These are phyloP conservation scores for Fraxinus dipetala DNA, from an alignment of 305 asterid genomes.

Conservation along the genomic window DNA sequence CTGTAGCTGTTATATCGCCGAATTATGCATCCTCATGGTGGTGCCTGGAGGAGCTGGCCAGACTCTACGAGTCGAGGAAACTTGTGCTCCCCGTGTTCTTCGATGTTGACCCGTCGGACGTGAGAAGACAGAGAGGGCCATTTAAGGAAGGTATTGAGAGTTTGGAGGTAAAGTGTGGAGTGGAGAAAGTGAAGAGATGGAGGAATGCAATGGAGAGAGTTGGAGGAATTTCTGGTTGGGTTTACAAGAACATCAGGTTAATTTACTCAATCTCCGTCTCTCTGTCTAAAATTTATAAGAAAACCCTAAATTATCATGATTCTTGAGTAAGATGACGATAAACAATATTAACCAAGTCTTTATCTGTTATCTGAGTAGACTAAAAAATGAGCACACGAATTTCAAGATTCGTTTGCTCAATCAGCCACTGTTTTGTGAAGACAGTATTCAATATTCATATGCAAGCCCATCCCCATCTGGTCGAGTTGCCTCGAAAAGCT, in stretches of 20 bases:
- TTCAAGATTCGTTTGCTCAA: not conserved
- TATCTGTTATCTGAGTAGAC: not conserved
- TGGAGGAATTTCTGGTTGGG: constrained; percentile 29
- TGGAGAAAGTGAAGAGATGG: constrained; percentile 21
- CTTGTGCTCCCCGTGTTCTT: constrained; percentile 32
- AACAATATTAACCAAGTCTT: not conserved
- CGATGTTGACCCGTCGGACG: constrained; percentile 27
- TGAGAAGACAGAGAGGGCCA: constrained; percentile 25
- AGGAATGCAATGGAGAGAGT: constrained; percentile 30
- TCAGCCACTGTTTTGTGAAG: not conserved
- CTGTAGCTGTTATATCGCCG: constrained; percentile 31
- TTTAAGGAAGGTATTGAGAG: constrained; percentile 20
- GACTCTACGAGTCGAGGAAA: constrained; percentile 12
- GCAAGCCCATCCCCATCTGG: not conserved
- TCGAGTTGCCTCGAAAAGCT: not conserved
- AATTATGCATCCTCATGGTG: constrained; percentile 32
- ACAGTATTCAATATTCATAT: not conserved
- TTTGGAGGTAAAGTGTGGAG: not conserved
- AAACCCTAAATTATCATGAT: not conserved
- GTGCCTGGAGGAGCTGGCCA: constrained; percentile 37
- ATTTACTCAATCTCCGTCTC: not conserved
- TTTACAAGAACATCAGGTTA: constrained; percentile 6
- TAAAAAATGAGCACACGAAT: no score
- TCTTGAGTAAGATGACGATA: not conserved
- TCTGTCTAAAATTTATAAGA: not conserved